Percentiles rank a stretch among this genome's conserved stretches.
Conservation (phyloP, 179 eudicot species). For the Silene noctiflora region DNA sequence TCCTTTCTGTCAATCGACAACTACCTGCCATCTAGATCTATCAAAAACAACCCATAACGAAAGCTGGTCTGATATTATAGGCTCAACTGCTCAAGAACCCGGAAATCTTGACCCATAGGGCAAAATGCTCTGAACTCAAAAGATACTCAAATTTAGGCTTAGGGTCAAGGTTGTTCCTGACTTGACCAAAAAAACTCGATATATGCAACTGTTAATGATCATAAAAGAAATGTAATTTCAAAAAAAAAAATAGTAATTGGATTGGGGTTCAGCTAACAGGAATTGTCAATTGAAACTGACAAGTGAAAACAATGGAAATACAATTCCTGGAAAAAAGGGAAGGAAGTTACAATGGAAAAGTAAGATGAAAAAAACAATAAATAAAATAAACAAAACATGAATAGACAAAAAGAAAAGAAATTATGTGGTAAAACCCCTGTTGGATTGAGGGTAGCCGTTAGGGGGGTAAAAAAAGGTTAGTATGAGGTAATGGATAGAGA, state of each 20-base stretch:
- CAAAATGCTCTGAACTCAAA: neutral
- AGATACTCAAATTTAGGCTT: neutral
- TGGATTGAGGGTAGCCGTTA: neutral
- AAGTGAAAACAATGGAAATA: no score
- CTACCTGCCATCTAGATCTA: neutral
- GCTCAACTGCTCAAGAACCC: neutral
- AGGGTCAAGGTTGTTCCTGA: neutral
- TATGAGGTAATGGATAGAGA: neutral
- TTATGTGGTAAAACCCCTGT: neutral
- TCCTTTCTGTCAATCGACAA: no score
- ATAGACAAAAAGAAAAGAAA: neutral
- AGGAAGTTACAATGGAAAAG: neutral
- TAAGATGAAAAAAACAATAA: neutral
- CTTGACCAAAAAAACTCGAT: neutral
- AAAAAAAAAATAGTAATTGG: no score
- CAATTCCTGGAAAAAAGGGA: no score
- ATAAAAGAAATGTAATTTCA: neutral
- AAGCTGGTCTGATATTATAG: neutral
- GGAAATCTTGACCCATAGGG: neutral
- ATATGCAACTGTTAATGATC: neutral
- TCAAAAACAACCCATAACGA: neutral
- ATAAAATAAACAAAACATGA: neutral
- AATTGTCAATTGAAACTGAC: no score
- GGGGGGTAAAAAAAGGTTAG: neutral
- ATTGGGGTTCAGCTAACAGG: no score